A percentile compares a stretch with the other conserved stretches of the same genome.
Evolutionary conservation across 495 filamentous ascomycete genomes (phyloP).

Genomic region (Tricharina praecox): DNA sequence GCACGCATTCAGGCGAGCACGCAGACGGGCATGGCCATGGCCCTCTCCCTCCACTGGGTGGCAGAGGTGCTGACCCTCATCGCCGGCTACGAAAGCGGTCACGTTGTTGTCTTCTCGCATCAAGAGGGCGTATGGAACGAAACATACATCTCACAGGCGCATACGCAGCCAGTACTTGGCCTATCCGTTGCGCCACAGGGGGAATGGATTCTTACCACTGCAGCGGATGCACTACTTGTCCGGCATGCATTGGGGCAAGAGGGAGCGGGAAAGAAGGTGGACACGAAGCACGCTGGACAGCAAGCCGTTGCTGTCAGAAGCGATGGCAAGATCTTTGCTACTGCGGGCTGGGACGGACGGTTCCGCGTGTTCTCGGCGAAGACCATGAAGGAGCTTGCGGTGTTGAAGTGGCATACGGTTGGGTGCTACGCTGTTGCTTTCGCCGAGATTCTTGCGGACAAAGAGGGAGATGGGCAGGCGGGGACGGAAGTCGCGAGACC

Average conservation of each 20-base stretch:
- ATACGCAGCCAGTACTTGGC: conserved; percentile 75
- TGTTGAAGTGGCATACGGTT: conserved; percentile 86
- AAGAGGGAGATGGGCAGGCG: not conserved
- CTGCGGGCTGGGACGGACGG: conserved; percentile 80
- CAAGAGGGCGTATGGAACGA: conserved; percentile 36
- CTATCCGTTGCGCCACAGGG: conserved; percentile 43
- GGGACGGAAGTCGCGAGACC: conserved; percentile 26
- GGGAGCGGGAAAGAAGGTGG: conserved; percentile 10
- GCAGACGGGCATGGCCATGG: conserved; percentile 67
- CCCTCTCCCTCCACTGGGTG: conserved; percentile 40
- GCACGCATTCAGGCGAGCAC: conserved; percentile 29
- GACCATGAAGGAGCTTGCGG: conserved; percentile 73
- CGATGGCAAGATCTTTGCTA: conserved; percentile 72
- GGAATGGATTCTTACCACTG: conserved; percentile 60
- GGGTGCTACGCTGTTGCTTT: conserved; percentile 81
- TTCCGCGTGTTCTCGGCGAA: conserved; percentile 61
- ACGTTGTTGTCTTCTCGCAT: conserved; percentile 39
- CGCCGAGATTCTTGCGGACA: conserved; percentile 12
- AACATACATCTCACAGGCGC: conserved; percentile 48
- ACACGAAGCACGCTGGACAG: conserved; percentile 81
- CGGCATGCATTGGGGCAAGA: conserved; percentile 32
- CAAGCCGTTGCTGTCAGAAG: conserved; percentile 61
- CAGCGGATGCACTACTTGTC: conserved; percentile 55
- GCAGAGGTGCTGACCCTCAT: conserved; percentile 33
- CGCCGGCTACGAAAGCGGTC: conserved; percentile 78